Conservation (phyloP, 495 filamentous ascomycete species). For the Aspergillus ostianus region DNA sequence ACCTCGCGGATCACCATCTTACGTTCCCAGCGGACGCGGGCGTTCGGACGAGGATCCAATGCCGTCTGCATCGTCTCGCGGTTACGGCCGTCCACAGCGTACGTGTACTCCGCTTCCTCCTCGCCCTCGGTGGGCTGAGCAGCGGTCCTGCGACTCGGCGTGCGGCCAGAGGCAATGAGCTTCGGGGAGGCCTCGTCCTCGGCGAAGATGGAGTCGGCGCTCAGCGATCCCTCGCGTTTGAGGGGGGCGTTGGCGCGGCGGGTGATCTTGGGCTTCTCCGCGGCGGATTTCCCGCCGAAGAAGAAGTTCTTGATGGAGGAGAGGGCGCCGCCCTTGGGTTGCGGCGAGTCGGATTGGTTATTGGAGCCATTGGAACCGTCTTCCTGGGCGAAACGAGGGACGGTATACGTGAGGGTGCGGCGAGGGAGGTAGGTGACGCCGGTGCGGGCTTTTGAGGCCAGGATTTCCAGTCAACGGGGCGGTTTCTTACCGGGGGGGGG, state of each 20-base stretch:
- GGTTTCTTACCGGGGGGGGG: neutral
- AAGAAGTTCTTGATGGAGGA: constrained; percentile 42
- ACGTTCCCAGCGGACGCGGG: constrained; percentile 69
- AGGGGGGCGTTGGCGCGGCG: constrained; percentile 30
- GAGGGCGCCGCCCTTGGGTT: constrained; percentile 20
- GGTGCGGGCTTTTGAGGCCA: constrained; percentile 30
- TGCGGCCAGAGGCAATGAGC: constrained; percentile 30
- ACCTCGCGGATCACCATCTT: constrained; percentile 77
- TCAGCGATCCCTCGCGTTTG: constrained; percentile 36
- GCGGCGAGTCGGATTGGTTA: constrained; percentile 14
- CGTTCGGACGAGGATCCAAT: constrained; percentile 67
- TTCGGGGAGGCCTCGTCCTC: constrained; percentile 32
- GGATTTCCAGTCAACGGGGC: constrained; percentile 4
- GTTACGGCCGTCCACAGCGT: constrained; percentile 38
- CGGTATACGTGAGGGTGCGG: constrained; percentile 40
- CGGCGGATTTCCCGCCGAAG: constrained; percentile 29
- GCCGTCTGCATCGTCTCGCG: constrained; percentile 50
- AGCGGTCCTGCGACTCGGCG: constrained; percentile 20
- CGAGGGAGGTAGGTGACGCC: constrained; percentile 38
- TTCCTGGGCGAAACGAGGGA: constrained; percentile 31
- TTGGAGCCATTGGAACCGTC: constrained; percentile 22
- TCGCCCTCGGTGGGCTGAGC: constrained; percentile 17
- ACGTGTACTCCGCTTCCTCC: constrained; percentile 11
- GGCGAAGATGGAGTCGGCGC: constrained; percentile 43
- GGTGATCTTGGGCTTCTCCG: constrained; percentile 29